A percentile compares a stretch with the other conserved stretches of the same genome.
phyloP scores from a whole-genome alignment of 768 basidiomycete genomes.

The Amanita pallidorosea region DNA sequence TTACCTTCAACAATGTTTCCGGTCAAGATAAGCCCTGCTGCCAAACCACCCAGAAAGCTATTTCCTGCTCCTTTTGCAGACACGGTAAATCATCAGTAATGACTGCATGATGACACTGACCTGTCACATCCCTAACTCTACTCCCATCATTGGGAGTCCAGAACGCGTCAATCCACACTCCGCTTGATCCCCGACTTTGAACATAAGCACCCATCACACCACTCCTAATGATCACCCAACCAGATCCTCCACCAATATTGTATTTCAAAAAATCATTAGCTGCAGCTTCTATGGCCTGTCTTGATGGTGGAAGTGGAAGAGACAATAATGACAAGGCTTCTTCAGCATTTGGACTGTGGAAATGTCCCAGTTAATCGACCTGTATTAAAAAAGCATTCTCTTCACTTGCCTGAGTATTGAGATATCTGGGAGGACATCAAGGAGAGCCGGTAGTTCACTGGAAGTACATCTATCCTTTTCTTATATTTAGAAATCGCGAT shows the following conservation, averaged over 20 bases:
- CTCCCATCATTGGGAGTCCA: conserved; percentile 39
- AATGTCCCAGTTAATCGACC: not conserved
- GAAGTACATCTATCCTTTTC: conserved; percentile 71
- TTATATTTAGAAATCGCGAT: conserved; percentile 26
- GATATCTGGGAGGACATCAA: conserved; percentile 45
- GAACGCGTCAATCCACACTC: conserved; percentile 65
- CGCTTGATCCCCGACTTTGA: conserved; percentile 23
- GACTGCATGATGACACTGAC: conserved; percentile 17
- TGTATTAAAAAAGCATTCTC: not conserved
- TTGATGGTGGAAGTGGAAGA: conserved; percentile 35
- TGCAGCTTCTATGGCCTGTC: conserved; percentile 52
- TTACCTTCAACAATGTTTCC: conserved; percentile 59
- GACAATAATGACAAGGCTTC: conserved; percentile 68
- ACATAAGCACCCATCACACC: conserved; percentile 67
- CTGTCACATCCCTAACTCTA: conserved; percentile 75
- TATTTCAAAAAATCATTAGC: conserved; percentile 50
- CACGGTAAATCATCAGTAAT: conserved; percentile 9
- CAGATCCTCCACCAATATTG: conserved; percentile 42
- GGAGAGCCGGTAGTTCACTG: conserved; percentile 59
- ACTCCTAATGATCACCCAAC: conserved; percentile 65
- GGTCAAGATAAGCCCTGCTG: conserved; percentile 53
- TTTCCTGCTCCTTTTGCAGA: conserved; percentile 75
- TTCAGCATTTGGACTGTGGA: conserved; percentile 62
- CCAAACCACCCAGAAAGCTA: conserved; percentile 76
- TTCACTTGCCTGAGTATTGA: conserved; percentile 52